These are phyloP conservation scores for Fraxinus sp. DNA, from an alignment of 305 asterid species.

Conservation along the genomic window DNA sequence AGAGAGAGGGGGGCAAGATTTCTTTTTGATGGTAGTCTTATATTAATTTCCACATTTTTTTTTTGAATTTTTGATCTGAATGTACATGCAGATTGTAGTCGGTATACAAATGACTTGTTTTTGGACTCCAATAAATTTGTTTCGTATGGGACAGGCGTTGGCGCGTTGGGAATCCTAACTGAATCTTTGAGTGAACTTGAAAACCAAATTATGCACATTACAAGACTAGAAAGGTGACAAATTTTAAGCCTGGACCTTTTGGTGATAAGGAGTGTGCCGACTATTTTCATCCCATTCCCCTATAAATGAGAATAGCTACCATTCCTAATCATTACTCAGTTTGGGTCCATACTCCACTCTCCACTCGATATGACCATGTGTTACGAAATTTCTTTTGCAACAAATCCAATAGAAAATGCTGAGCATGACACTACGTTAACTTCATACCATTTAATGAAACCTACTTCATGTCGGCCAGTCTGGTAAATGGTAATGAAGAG, in stretches of 20 bases:
- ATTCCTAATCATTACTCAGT: background rate
- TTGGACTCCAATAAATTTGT: background rate
- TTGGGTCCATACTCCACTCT: conserved; percentile 1
- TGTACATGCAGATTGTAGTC: background rate
- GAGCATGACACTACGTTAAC: background rate
- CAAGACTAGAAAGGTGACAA: background rate
- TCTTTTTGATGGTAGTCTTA: background rate
- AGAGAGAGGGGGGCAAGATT: background rate
- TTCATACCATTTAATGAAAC: conserved; percentile 14
- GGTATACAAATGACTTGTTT: background rate
- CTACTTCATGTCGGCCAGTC: conserved; percentile 4
- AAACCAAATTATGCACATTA: background rate
- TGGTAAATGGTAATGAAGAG: background rate
- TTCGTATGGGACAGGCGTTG: background rate
- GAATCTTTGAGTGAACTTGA: background rate
- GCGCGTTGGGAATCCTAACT: background rate
- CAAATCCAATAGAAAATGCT: background rate
- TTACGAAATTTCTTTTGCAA: background rate
- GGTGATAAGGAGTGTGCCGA: background rate
- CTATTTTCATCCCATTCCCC: background rate
- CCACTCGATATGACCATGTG: background rate
- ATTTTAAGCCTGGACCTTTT: background rate
- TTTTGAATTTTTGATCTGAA: too few species aligned
- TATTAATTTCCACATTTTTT: background rate
- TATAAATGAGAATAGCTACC: background rate